Evolutionary conservation across 306 rosid species (phyloP), one percentile per base, ranked within the genome.

Genomic region (Trifolium dubium): DNA sequence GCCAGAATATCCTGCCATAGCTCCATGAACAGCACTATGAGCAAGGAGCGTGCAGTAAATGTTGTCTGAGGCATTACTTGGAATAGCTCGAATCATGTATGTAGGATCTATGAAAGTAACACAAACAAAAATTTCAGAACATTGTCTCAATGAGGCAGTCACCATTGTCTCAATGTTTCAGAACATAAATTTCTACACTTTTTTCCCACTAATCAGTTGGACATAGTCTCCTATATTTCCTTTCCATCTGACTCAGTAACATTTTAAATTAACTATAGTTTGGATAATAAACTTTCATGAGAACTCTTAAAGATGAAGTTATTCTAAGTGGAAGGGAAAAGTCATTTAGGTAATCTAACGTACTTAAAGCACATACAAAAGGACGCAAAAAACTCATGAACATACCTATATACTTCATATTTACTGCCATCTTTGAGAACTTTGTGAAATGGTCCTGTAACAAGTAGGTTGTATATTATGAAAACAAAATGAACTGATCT

Each of bases 1-100:
- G 65, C 97, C 97, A 40, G 90, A 88, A 81, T 77, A 94, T 62
- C 98, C 98, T 30, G 97, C 97, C 98, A 91, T 94, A 82, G 96
- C 96, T 67, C 96, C 98, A 73, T 91, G 98, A 62, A 94, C 91
- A 82, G 91, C 96, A 71, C 98, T 72, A 10, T 94, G 98, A 71
- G 97, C 98, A 81, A 94, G 97, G 80, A 94, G 98, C 17, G 97
- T 94, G 84, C 98, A 89, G 86, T 89, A 91, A 72, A 94, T 72
- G 78, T 89, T 94, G 89, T 94, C 98, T 1, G 95, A 89, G 67
- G 98, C 97, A 83, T 87, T 94, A 83, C 98, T 94, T 58, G 98
- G 98, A 80, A 94, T 82, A 40, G 98, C 98, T 79, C 97, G 91
- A 86, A 93, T 89, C 98, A 93, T 93, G 77, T 91, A 93, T 14